Evolutionary conservation across 352 stramenopile species (phyloP), one percentile per base, ranked within the genome.

Genomic region (Globisporangium solare): DNA sequence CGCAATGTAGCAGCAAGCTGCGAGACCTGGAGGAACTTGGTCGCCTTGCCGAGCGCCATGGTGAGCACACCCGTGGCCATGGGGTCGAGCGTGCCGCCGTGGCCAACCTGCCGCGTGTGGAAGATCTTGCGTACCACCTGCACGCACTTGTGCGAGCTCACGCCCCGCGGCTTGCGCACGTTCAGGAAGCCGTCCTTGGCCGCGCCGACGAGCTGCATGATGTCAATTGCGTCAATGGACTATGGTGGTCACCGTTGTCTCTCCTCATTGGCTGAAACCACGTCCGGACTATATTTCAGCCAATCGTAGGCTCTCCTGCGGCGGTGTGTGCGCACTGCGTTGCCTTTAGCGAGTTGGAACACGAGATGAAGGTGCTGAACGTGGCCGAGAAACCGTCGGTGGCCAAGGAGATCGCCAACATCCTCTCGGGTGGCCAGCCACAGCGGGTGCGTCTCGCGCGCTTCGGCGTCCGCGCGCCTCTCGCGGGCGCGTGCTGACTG

Each of bases 371-470:
- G 35, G 86, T 93, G 63, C 84, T 99, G 17, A 99, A 99, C 71
- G 97, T 99, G 48, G 97, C 98, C 41, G 98, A 99, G 86, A 99
- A 99, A 81, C 97, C 97, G 46, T 98, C 90, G 15, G 97, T 99
- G 54, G 98, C 98, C 45, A 98, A 98, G 68, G 92, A 98, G 51
- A 91, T 99, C 61, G 85, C 96, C 52, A 64, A 73, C 61, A 98
- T 99, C 61, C 70, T 99, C 81, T 95, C 76, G 7, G 66, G 70
- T 11, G 73, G 86, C 27, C 60, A 63, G 27, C 73, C 54, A 10
- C 70, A 86, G 42, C 70, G 76, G 68, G 86, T 94, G 65, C 64
- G 73, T 77, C 5, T n/a, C 31, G 43, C 0, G 12, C 12, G 3
- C 39, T 43, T 43, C 39, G n/a, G 12, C 18, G 4, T 43, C 11